A percentile compares a stretch with the other conserved stretches of the same genome.
These are phyloP conservation scores for Fusarium pininemorale DNA, from an alignment of 2,329 filamentous ascomycete species.

Conservation along the genomic window DNA sequence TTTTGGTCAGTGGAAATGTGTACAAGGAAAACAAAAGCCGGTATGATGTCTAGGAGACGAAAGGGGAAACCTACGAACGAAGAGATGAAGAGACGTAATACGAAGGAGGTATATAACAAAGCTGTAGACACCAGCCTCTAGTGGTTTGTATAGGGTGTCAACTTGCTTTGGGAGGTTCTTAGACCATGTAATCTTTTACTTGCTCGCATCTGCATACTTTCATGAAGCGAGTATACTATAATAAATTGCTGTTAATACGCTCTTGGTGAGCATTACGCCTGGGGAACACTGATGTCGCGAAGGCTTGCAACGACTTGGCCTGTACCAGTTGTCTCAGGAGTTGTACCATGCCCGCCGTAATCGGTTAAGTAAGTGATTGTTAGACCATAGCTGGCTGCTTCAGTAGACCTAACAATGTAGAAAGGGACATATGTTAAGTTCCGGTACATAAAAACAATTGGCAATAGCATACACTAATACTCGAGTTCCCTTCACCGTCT, in stretches of 20 bases:
- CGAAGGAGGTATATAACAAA: neutral
- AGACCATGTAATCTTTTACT: constrained; percentile 18
- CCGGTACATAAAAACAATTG: constrained; percentile 39
- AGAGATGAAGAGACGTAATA: constrained; percentile 27
- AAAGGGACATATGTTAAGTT: neutral
- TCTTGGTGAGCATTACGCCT: too few species aligned
- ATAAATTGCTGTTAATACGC: neutral
- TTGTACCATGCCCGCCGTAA: neutral
- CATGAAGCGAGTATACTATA: neutral
- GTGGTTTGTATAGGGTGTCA: neutral
- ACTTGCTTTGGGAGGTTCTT: neutral
- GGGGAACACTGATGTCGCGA: neutral
- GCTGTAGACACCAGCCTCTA: neutral
- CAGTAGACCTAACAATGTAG: neutral
- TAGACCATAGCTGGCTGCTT: neutral
- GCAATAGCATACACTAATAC: constrained; percentile 55
- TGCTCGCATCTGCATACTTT: constrained; percentile 6
- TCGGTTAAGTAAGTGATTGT: neutral
- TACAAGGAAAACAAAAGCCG: neutral
- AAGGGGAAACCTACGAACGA: constrained; percentile 2
- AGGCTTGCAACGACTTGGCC: neutral
- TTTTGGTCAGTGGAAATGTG: neutral
- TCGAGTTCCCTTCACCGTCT: constrained; percentile 55
- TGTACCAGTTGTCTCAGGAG: neutral
- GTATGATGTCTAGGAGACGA: neutral